Percentiles rank a stretch among this genome's conserved stretches.
phyloP scores from a whole-genome alignment of 768 basidiomycete genomes.

The Clitopilus hobsonii region DNA sequence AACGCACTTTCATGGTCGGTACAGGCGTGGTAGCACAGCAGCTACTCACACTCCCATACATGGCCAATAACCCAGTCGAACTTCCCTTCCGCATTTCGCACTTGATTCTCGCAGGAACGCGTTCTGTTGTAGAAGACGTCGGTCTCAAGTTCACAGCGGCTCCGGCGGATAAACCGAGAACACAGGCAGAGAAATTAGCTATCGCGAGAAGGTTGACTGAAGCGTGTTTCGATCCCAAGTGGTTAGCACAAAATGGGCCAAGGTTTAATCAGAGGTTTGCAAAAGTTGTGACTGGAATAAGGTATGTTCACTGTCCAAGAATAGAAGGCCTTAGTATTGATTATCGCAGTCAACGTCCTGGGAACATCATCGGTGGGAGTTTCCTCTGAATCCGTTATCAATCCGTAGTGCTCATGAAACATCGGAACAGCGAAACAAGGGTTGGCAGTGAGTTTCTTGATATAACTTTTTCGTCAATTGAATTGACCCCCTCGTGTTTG shows the following conservation, averaged over 20 bases:
- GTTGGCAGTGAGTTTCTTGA: conserved; percentile 17
- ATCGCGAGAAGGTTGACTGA: conserved; percentile 18
- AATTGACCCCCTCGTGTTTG: background rate
- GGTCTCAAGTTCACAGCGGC: conserved; percentile 19
- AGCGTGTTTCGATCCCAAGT: conserved; percentile 21
- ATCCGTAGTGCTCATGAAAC: background rate
- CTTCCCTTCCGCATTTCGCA: conserved; percentile 37
- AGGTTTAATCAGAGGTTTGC: conserved; percentile 19
- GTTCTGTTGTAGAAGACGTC: conserved; percentile 20
- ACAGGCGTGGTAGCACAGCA: conserved; percentile 40
- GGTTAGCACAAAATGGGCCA: conserved; percentile 17
- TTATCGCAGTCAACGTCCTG: conserved; percentile 16
- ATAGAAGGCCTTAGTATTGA: too few relatives aligned
- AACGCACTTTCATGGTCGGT: background rate
- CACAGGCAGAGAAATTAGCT: conserved; percentile 20
- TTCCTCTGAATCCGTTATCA: background rate
- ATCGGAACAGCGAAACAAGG: conserved; percentile 19
- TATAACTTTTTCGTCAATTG: background rate
- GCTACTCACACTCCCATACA: conserved; percentile 37
- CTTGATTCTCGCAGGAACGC: conserved; percentile 33
- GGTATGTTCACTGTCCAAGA: too few relatives aligned
- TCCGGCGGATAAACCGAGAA: conserved; percentile 16
- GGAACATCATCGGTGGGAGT: conserved; percentile 21
- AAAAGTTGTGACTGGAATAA: conserved; percentile 13
- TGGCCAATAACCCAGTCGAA: conserved; percentile 24